These are phyloP conservation scores for Dorcoceras hygrometricum DNA, from an alignment of 257 asterid species.

Conservation along the genomic window DNA sequence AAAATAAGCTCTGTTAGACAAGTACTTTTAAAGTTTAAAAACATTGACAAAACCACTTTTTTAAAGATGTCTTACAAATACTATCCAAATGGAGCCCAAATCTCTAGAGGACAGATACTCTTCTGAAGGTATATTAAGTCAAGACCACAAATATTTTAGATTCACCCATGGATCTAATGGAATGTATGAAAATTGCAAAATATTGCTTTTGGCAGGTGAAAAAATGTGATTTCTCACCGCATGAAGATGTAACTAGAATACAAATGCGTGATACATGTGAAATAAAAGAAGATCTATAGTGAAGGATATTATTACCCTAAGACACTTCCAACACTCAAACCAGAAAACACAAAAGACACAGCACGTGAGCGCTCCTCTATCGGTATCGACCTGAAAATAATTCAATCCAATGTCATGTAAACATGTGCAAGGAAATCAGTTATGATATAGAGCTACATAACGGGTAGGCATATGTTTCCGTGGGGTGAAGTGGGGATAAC, in stretches of 20 bases:
- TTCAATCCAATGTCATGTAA: slow-evolving; percentile 13
- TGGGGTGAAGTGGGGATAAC: not conserved
- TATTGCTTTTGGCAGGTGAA: not conserved
- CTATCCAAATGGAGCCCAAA: no score
- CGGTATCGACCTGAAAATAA: slow-evolving; percentile 75
- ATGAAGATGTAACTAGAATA: not conserved
- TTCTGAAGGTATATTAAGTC: not conserved
- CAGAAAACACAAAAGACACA: slow-evolving; percentile 94
- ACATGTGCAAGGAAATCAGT: slow-evolving; percentile 9
- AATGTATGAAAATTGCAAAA: not conserved
- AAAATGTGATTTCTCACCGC: not conserved
- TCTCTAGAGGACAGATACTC: not conserved
- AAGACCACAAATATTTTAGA: not conserved
- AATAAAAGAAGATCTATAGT: slow-evolving; percentile 5
- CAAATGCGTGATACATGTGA: slow-evolving; percentile 18
- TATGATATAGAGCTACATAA: not conserved
- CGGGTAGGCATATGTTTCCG: no score
- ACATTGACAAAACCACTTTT: no score
- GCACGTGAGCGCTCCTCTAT: slow-evolving; percentile 93
- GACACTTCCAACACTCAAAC: slow-evolving; percentile 96
- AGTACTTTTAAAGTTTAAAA: no score
- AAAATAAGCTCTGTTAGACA: no score
- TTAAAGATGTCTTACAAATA: no score
- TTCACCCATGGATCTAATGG: not conserved
- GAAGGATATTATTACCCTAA: slow-evolving; percentile 55